phyloP scores from a whole-genome alignment of 75 land plant species.

The Selaginella moellendorffii region DNA sequence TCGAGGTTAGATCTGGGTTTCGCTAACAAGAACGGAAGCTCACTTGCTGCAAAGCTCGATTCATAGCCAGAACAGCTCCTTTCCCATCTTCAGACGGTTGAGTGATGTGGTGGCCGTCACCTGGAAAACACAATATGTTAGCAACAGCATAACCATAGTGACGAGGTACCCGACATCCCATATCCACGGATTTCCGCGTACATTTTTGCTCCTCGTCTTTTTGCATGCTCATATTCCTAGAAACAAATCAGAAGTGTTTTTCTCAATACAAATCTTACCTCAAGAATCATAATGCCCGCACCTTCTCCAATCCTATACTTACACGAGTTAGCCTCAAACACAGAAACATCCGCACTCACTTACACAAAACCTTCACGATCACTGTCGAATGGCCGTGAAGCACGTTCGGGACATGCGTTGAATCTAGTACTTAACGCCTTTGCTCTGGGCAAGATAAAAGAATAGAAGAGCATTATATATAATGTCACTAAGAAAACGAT shows the following conservation, averaged over 20 bases:
- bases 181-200: slow-evolving; percentile 95
- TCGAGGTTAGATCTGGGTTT: neutral
- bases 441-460: slow-evolving; percentile 35
- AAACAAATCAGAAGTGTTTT: too few relatives aligned
- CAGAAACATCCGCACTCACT: too few relatives aligned
- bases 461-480: neutral
- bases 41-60: slow-evolving; percentile 45
- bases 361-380: slow-evolving; percentile 97
- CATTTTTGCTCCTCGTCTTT: slow-evolving; percentile 67
- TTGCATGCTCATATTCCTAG: slow-evolving; percentile 93
- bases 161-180: slow-evolving; percentile 99
- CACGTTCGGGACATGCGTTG: slow-evolving; percentile 43
- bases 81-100: slow-evolving; percentile 73
- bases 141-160: neutral
- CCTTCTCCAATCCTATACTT: slow-evolving; percentile 99
- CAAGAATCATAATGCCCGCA: slow-evolving; percentile 81
- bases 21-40: neutral
- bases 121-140: slow-evolving; percentile 21
- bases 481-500: neutral
- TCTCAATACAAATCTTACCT: too few relatives aligned
- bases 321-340: too few relatives aligned
- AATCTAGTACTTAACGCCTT: slow-evolving; percentile 82
- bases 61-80: slow-evolving; percentile 91
- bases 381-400: slow-evolving; percentile 90
- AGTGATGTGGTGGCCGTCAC: slow-evolving; percentile 96